These are phyloP conservation scores for Elsinoe perseae DNA, from an alignment of 2,329 filamentous ascomycete species.

Conservation along the genomic window DNA sequence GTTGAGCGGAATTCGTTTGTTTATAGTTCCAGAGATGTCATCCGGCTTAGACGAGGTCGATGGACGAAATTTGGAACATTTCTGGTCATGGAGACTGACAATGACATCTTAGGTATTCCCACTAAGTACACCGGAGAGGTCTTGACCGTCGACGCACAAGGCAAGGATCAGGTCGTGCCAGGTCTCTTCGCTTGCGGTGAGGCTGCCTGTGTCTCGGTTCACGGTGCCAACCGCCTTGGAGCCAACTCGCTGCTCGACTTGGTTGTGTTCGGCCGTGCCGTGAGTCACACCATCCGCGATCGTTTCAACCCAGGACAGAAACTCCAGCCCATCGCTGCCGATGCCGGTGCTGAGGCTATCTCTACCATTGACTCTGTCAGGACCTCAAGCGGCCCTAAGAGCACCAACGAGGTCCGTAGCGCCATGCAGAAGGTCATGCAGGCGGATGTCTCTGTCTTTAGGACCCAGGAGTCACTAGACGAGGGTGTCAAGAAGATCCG, in stretches of 20 bases:
- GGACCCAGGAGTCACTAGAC: conserved; percentile 85
- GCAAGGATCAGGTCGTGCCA: conserved; percentile 86
- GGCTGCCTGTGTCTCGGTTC: conserved; percentile 93
- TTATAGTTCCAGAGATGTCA: too few species aligned
- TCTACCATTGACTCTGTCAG: conserved; percentile 77
- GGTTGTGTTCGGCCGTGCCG: conserved; percentile 94
- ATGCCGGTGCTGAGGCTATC: conserved; percentile 84
- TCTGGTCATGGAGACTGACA: neutral
- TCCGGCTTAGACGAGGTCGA: too few species aligned
- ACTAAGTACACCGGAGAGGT: conserved; percentile 97
- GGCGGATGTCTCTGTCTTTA: conserved; percentile 92
- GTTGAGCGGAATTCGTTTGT: too few species aligned
- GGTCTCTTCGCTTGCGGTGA: conserved; percentile 95
- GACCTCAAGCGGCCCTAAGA: conserved; percentile 75
- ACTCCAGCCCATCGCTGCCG: conserved; percentile 70
- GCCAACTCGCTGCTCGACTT: conserved; percentile 97
- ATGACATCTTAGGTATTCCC: conserved; percentile 60
- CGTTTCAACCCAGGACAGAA: conserved; percentile 78
- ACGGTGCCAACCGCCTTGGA: conserved; percentile 94
- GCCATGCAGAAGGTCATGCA: conserved; percentile 99
- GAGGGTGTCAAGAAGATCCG: conserved; percentile 85
- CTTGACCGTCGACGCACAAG: conserved; percentile 73
- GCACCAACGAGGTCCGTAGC: conserved; percentile 77
- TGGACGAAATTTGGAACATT: neutral
- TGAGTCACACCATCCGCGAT: conserved; percentile 93